phyloP scores from a whole-genome alignment of 2,329 filamentous ascomycete species.

The Alternaria incomplexa region DNA sequence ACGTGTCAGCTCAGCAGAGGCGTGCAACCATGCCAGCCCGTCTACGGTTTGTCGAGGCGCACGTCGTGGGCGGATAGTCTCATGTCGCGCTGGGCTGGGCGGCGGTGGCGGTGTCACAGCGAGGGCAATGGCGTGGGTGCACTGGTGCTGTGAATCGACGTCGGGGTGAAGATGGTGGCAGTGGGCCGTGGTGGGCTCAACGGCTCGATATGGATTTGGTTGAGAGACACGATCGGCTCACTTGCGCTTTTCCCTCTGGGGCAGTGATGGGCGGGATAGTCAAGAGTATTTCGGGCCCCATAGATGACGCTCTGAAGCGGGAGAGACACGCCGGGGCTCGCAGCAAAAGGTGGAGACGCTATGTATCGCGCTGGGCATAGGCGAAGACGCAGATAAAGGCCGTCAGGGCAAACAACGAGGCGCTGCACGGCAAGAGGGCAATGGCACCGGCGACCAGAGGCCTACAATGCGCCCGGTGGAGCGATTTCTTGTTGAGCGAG shows the following conservation, averaged over 20 bases:
- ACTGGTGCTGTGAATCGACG: neutral
- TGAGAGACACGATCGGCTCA: constrained; percentile 24
- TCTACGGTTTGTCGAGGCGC: constrained; percentile 16
- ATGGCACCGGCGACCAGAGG: neutral
- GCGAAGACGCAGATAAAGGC: neutral
- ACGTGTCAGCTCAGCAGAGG: constrained; percentile 35
- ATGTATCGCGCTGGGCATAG: constrained; percentile 4
- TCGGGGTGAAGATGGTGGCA: neutral
- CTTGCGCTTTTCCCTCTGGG: constrained; percentile 14
- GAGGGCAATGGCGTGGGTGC: constrained; percentile 3
- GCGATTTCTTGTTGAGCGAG: constrained; percentile 14
- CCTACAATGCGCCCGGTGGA: neutral
- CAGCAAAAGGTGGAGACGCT: constrained; percentile 16
- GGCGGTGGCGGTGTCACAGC: constrained; percentile 2
- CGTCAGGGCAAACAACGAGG: neutral
- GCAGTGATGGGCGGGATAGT: constrained; percentile 18
- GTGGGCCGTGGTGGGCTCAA: constrained; percentile 13
- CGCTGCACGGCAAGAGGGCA: neutral
- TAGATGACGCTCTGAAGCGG: constrained; percentile 24
- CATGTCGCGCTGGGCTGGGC: constrained; percentile 33
- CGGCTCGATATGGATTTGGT: constrained; percentile 22
- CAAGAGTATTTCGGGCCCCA: constrained; percentile 20
- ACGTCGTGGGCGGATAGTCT: constrained; percentile 24
- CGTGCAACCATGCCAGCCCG: constrained; percentile 42
- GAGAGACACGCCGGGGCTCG: constrained; percentile 14